These are phyloP conservation scores for Backusella sp. DNA, from an alignment of 192 early-diverging fungal species.

Conservation along the genomic window DNA sequence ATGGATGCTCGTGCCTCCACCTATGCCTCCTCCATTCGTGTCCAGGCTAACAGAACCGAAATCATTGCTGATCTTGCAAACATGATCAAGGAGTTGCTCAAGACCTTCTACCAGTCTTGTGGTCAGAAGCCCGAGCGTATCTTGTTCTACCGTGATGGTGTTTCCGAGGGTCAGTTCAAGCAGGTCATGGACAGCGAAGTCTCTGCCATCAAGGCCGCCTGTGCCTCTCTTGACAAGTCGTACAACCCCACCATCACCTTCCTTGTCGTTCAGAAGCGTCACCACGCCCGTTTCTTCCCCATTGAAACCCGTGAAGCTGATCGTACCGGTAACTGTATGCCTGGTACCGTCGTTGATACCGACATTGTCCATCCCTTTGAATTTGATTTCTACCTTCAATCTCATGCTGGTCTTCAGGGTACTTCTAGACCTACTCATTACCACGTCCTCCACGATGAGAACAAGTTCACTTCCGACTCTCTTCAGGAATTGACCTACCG, in stretches of 20 bases:
- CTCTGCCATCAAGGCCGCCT: constrained; percentile 45
- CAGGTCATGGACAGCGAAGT: constrained; percentile 76
- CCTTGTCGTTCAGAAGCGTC: constrained; percentile 87
- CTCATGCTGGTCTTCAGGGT: constrained; percentile 90
- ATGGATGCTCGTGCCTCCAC: constrained; percentile 61
- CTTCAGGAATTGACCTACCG: constrained; percentile 87
- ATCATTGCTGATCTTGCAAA: constrained; percentile 66
- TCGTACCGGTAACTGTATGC: constrained; percentile 73
- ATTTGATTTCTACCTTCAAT: constrained; percentile 88
- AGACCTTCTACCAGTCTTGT: constrained; percentile 63
- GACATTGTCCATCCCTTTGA: constrained; percentile 74
- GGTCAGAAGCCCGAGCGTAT: constrained; percentile 74
- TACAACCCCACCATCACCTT: constrained; percentile 85
- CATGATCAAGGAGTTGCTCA: constrained; percentile 64
- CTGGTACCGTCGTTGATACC: constrained; percentile 81
- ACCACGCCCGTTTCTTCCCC: constrained; percentile 86
- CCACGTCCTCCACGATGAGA: constrained; percentile 86
- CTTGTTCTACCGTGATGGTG: constrained; percentile 87
- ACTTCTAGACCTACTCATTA: constrained; percentile 93
- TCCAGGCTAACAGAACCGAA: constrained; percentile 68
- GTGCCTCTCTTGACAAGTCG: constrained; percentile 54
- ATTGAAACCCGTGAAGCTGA: constrained; percentile 59
- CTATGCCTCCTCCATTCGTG: constrained; percentile 60
- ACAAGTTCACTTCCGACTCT: constrained; percentile 76
- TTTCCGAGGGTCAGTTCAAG: constrained; percentile 86